Evolutionary conservation across 2,329 filamentous ascomycete genomes (phyloP).

Genomic region (Aspergillus persii): DNA sequence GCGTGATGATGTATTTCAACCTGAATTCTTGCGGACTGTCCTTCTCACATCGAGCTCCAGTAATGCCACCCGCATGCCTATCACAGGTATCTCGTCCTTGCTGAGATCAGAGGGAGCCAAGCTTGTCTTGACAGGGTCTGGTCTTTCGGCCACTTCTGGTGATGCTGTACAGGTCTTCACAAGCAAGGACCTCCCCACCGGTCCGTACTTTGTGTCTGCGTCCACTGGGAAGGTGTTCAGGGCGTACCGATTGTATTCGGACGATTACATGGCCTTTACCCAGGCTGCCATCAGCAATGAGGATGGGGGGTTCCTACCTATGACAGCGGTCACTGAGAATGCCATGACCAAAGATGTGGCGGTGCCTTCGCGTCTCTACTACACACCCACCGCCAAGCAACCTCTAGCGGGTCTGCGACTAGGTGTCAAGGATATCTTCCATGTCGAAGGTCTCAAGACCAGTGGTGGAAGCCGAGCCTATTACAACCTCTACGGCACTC

Average conservation of each 20-base stretch:
- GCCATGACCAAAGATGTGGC: conserved; percentile 42
- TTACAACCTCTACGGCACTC: conserved; percentile 51
- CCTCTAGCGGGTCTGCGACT: conserved; percentile 58
- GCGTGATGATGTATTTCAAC: conserved; percentile 19
- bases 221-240: conserved; percentile 46
- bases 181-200: conserved; percentile 35
- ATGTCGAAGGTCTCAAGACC: conserved; percentile 57
- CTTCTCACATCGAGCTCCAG: background rate
- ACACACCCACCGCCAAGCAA: conserved; percentile 50
- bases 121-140: conserved; percentile 3
- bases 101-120: conserved; percentile 1
- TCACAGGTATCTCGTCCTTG: background rate
- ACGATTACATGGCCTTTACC: conserved; percentile 50
- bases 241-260: conserved; percentile 51
- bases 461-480: conserved; percentile 59
- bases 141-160: background rate
- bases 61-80: background rate
- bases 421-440: conserved; percentile 63
- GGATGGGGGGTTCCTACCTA: conserved; percentile 13
- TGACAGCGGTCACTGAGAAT: conserved; percentile 14
- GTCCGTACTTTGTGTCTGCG: conserved; percentile 51
- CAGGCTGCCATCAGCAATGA: conserved; percentile 41
- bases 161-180: background rate
- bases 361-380: conserved; percentile 63
- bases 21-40: conserved; percentile 11